Base-by-base conservation (phyloP, 192 early-diverging fungal genomes). In the Entomortierella parvispora region DNA sequence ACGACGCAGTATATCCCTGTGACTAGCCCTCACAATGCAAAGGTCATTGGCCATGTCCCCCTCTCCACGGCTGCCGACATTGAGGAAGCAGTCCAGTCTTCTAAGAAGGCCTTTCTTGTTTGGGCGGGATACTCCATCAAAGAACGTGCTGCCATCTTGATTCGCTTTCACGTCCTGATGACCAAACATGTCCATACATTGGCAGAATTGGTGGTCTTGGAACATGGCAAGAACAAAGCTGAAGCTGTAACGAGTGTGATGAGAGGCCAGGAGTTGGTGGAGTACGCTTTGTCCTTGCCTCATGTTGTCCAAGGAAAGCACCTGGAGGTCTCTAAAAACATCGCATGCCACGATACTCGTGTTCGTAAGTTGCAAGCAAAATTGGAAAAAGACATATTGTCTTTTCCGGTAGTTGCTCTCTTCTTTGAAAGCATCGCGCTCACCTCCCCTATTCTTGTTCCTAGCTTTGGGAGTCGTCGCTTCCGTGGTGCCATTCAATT, bases 401-500 rank as follows among this genome's bases (percentile, higher is more conserved):
- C 31, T 49, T 29, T 20, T 17, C 32, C 23, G 0, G n/a, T n/a
- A n/a, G n/a, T n/a, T n/a, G n/a, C n/a, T n/a, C n/a, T n/a, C n/a
- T n/a, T n/a, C n/a, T n/a, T n/a, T n/a, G n/a, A n/a, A n/a, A n/a
- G n/a, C n/a, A n/a, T n/a, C n/a, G n/a, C n/a, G 8, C 22, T 3
- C 49, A 22, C 10, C 10, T n/a, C 0, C 44, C 26, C 25, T 25
- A 40, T 46, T 32, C 22, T 34, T n/a, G 8, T 40, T 15, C n/a
- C n/a, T n/a, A 76, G 72, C 93, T 17, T 69, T 93, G 46, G 93
- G 93, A 11, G 93, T 94, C 25, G 91, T 92, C n/a, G 88, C 80
- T 9, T 84, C 88, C 2, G 92, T 95, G 7, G 93, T 93, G 45
- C 93, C 93, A 8, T 94, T 95, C 79, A 91, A 94, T 62, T 94